phyloP scores from a whole-genome alignment of 2,329 filamentous ascomycete genomes.

The Epichloe sibirici region DNA sequence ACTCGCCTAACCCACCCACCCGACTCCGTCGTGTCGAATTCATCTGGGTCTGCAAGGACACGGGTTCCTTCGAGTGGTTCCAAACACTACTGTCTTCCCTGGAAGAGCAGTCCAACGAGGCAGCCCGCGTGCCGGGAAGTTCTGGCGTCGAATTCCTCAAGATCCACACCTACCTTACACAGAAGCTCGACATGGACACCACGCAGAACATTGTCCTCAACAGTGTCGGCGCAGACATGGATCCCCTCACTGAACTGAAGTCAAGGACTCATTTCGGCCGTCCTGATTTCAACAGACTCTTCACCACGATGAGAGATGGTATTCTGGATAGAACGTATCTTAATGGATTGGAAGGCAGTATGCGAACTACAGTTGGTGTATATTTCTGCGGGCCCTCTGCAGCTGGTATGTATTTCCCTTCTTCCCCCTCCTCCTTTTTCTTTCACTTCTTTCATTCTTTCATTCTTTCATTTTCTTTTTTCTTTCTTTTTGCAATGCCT shows the following conservation, averaged over 20 bases:
- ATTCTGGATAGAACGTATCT: constrained; percentile 80
- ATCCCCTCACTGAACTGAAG: constrained; percentile 85
- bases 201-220: constrained; percentile 96
- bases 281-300: constrained; percentile 73
- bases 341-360: constrained; percentile 61
- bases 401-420: constrained; percentile 31
- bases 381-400: constrained; percentile 92
- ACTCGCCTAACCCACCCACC: constrained; percentile 75
- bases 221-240: constrained; percentile 74
- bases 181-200: constrained; percentile 82
- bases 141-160: constrained; percentile 76
- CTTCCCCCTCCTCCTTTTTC: too few species aligned
- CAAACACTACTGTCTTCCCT: constrained; percentile 85
- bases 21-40: constrained; percentile 93
- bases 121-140: constrained; percentile 53
- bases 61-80: constrained; percentile 96
- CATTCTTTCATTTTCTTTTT: too few species aligned
- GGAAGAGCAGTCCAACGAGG: constrained; percentile 68
- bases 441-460: too few species aligned
- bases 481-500: neutral
- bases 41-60: constrained; percentile 97
- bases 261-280: constrained; percentile 88
- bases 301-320: constrained; percentile 76
- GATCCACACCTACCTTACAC: constrained; percentile 96
- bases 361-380: constrained; percentile 80